These are phyloP conservation scores for Spathaspora sp. DNA, from an alignment of 1,139 yeast genomes.

Conservation along the genomic window DNA sequence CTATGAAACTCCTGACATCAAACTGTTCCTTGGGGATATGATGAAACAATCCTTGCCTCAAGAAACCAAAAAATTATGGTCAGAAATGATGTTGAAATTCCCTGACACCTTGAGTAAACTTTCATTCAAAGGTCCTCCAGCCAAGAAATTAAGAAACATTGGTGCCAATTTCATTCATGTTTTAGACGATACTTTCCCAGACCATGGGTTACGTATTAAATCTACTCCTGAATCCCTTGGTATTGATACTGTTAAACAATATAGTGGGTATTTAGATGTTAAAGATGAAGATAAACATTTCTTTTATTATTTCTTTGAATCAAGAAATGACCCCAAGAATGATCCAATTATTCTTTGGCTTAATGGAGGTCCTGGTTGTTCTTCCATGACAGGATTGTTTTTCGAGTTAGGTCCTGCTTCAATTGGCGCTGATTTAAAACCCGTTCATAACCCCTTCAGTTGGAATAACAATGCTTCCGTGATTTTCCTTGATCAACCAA, in stretches of 20 bases:
- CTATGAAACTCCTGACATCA: constrained; percentile 13
- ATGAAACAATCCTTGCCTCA: constrained; percentile 49
- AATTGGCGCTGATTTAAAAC: constrained; percentile 35
- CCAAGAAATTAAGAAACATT: constrained; percentile 34
- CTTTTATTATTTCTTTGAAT: constrained; percentile 46
- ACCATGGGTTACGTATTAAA: constrained; percentile 63
- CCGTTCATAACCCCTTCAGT: constrained; percentile 38
- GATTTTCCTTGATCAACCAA: constrained; percentile 49
- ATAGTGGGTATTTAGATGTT: constrained; percentile 85
- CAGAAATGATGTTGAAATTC: constrained; percentile 57
- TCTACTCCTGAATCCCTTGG: constrained; percentile 61
- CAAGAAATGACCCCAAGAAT: constrained; percentile 44
- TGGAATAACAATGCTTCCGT: constrained; percentile 49
- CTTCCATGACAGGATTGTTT: constrained; percentile 43
- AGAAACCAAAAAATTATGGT: constrained; percentile 55
- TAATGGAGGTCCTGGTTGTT: constrained; percentile 50
- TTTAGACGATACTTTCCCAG: constrained; percentile 42
- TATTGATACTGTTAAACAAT: constrained; percentile 76
- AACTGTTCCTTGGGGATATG: constrained; percentile 23
- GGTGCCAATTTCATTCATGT: constrained; percentile 60
- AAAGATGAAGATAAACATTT: constrained; percentile 79
- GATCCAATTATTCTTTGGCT: constrained; percentile 48
- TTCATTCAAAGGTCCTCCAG: constrained; percentile 51
- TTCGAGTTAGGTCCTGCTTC: constrained; percentile 46
- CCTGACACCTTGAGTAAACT: constrained; percentile 52